Evolutionary conservation across 331 rosid species (phyloP), one percentile per base, ranked within the genome.

Genomic region (Rhamnella rubrinervis): DNA sequence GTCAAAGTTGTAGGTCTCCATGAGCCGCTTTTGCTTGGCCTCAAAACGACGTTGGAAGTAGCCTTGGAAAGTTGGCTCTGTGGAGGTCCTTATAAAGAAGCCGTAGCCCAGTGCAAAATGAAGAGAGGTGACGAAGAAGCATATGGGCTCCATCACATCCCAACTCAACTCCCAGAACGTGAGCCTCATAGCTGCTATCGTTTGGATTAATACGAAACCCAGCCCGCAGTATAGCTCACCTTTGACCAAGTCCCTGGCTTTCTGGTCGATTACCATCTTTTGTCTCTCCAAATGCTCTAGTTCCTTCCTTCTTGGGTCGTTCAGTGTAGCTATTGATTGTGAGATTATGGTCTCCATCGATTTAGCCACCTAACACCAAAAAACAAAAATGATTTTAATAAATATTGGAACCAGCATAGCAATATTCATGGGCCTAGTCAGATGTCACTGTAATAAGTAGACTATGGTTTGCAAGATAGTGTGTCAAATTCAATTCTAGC

Each of bases 111-210:
- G 38, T n/a, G 62, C 84, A 46, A 86, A 86, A 55, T 88, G 74
- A 1, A 89, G 19, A 1, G 96, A 87, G 0, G 93, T 70, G 2
- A 79, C 74, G 23, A 95, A 95, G 80, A 95, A 95, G 71, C 98
- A 95, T 37, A 91, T 87, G 68, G 98, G 98, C 52, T 95, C 98
- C 98, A 95, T 95, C 17, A 95, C 97, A 71, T 95, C 98, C 97
- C 98, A 95, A 6, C 84, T 89, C 9, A 95, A 78, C 71, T 95
- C 98, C 96, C 97, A 95, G 50, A 95, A 95, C 0, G 96, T 95
- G 6, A 95, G 90, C 82, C 97, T 84, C 86, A 91, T 87, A 66
- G 89, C 88, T 4, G 84, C 92, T 18, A 85, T 49, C 2, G 90
- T 90, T 56, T 95, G 97, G 50, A 49, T 55, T 12, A 77, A 9